Evolutionary conservation across 257 asterid species (phyloP).

Genomic region (Ehretia macrophylla): DNA sequence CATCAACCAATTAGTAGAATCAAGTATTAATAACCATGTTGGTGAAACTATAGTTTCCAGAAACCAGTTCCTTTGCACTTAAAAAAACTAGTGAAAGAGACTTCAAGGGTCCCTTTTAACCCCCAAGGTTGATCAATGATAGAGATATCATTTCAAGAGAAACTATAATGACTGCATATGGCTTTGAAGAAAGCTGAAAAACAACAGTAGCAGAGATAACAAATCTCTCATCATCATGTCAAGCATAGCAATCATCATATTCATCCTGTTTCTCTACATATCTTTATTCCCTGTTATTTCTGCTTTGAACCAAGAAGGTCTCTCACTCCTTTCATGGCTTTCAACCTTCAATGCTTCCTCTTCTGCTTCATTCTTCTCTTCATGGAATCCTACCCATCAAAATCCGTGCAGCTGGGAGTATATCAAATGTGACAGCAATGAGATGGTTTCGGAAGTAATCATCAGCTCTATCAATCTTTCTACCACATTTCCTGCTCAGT

Average conservation of each 20-base stretch:
- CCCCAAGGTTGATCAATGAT: slow-evolving; percentile 3
- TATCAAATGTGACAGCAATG: slow-evolving; percentile 43
- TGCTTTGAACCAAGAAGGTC: slow-evolving; percentile 60
- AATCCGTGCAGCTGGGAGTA: slow-evolving; percentile 69
- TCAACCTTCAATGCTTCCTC: slow-evolving; percentile 53
- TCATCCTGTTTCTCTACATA: slow-evolving; percentile 33
- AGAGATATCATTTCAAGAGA: slow-evolving; percentile 23
- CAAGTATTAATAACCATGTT: not conserved
- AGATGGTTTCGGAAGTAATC: slow-evolving; percentile 43
- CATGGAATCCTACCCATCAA: slow-evolving; percentile 44
- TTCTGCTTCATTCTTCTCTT: slow-evolving; percentile 39
- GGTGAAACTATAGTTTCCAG: not conserved
- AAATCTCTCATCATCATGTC: slow-evolving; percentile 48
- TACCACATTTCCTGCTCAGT: slow-evolving; percentile 41
- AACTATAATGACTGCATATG: slow-evolving; percentile 15
- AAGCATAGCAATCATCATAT: slow-evolving; percentile 29
- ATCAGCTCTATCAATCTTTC: slow-evolving; percentile 50
- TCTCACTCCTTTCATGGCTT: slow-evolving; percentile 57
- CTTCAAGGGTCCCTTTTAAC: not conserved
- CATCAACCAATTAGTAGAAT: too few relatives aligned
- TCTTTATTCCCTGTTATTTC: slow-evolving; percentile 30
- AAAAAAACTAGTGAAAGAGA: slow-evolving; percentile 1
- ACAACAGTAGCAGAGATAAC: slow-evolving; percentile 15
- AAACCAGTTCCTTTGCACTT: too few relatives aligned
- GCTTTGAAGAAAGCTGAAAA: slow-evolving; percentile 24